phyloP scores from a whole-genome alignment of 345 rosid genomes.

The Brassica nigra region DNA sequence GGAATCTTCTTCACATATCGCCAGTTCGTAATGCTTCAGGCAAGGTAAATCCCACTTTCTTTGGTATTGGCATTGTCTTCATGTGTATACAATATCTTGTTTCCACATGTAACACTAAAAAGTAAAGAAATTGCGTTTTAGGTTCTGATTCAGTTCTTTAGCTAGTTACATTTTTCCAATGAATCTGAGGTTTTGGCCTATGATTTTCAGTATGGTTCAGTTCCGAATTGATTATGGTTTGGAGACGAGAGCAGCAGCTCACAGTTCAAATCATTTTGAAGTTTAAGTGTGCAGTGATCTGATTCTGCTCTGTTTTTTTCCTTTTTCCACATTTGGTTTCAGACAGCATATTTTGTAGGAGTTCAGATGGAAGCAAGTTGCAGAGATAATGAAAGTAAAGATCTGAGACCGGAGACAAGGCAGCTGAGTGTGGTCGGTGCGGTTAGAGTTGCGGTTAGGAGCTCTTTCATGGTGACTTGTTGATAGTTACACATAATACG shows the following conservation, averaged over 20 bases:
- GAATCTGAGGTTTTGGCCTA: too few species aligned
- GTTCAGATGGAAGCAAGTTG: conserved; percentile 71
- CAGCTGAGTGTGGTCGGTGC: conserved; percentile 1
- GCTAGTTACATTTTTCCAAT: too few species aligned
- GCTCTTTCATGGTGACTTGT: background rate
- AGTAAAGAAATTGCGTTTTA: background rate
- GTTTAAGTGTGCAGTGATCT: background rate
- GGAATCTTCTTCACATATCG: conserved; percentile 92
- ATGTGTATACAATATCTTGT: background rate
- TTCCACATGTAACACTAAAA: background rate
- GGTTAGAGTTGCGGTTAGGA: background rate
- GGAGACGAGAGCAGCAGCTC: background rate
- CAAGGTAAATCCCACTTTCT: conserved; percentile 52
- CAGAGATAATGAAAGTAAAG: conserved; percentile 35
- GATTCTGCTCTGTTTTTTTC: conserved; percentile 8
- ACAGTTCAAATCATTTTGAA: too few species aligned
- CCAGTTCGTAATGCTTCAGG: conserved; percentile 95
- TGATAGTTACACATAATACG: background rate
- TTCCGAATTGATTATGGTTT: background rate
- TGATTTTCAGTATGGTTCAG: too few species aligned
- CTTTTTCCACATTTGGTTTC: conserved; percentile 17
- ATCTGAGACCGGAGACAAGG: background rate
- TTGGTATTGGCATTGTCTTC: background rate
- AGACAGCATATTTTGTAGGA: conserved; percentile 83
- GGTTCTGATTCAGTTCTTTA: background rate